phyloP scores from a whole-genome alignment of 192 early-diverging fungal species.

The Coemansia sp. region DNA sequence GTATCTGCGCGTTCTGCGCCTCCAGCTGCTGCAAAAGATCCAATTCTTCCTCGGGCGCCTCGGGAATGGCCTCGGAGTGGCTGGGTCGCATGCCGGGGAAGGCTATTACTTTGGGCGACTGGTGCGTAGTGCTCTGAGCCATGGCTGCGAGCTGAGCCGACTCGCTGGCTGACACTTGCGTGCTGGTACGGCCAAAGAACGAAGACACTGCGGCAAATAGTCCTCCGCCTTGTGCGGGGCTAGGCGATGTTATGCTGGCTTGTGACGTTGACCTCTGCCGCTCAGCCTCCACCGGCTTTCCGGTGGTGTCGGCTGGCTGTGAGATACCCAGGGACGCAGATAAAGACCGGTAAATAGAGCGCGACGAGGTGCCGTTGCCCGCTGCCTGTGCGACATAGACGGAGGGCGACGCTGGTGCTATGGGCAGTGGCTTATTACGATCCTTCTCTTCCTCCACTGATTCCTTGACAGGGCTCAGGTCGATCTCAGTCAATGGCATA shows the following conservation, averaged over 20 bases:
- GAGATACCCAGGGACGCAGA: slow-evolving; percentile 53
- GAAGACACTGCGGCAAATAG: slow-evolving; percentile 55
- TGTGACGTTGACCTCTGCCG: slow-evolving; percentile 50
- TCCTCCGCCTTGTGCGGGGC: slow-evolving; percentile 19
- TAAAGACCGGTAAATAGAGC: slow-evolving; percentile 54
- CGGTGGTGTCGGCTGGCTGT: slow-evolving; percentile 11
- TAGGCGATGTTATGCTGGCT: slow-evolving; percentile 9
- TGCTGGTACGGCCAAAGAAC: slow-evolving; percentile 55
- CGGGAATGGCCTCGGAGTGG: slow-evolving; percentile 16
- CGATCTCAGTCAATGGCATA: slow-evolving; percentile 30
- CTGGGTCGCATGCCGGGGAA: slow-evolving; percentile 56
- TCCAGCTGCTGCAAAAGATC: slow-evolving; percentile 68
- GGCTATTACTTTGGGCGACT: slow-evolving; percentile 29
- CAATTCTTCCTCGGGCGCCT: slow-evolving; percentile 11
- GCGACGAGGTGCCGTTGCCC: slow-evolving; percentile 6
- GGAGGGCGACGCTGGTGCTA: slow-evolving; percentile 14
- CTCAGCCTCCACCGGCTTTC: background rate
- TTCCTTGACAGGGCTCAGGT: slow-evolving; percentile 7
- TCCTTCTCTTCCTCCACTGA: background rate
- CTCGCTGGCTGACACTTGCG: slow-evolving; percentile 32
- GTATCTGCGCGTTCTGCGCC: slow-evolving; percentile 67
- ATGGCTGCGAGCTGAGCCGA: slow-evolving; percentile 12
- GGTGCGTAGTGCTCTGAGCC: slow-evolving; percentile 10
- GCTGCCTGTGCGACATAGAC: background rate
- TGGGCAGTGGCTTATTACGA: background rate